Percentiles rank a stretch among this genome's conserved stretches.
Evolutionary conservation across 2,329 filamentous ascomycete genomes (phyloP).

Genomic region (Pseudogymnoascus sp.): DNA sequence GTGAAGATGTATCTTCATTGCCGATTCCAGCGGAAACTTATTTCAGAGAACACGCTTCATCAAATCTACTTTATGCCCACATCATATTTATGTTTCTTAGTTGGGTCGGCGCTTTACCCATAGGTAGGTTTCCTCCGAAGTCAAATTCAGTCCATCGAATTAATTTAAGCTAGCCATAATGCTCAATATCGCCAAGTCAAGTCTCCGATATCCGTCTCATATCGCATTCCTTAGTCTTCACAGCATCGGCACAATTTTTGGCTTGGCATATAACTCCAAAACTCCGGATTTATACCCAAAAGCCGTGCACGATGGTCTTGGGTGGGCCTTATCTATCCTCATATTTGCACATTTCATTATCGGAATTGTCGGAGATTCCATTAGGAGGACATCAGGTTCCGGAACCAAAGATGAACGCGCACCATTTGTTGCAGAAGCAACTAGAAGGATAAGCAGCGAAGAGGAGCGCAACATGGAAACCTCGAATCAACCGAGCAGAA

Average conservation of each 20-base stretch:
- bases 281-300: constrained; percentile 7
- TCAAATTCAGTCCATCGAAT: constrained; percentile 10
- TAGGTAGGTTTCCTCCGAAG: constrained; percentile 12
- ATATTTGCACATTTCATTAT: constrained; percentile 7
- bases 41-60: constrained; percentile 14
- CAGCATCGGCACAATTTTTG: constrained; percentile 1
- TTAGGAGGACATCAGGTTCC: background rate
- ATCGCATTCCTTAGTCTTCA: constrained; percentile 12
- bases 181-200: constrained; percentile 13
- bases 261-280: constrained; percentile 9
- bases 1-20: constrained; percentile 11
- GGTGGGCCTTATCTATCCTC: constrained; percentile 10
- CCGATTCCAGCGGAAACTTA: constrained; percentile 13
- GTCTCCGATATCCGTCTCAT: constrained; percentile 8
- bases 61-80: constrained; percentile 12
- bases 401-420: background rate
- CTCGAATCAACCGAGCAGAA: constrained; percentile 1
- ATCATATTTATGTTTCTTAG: constrained; percentile 13
- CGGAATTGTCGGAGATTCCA: constrained; percentile 7
- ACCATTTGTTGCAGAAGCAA: background rate
- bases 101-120: constrained; percentile 12
- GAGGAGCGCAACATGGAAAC: background rate
- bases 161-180: constrained; percentile 5
- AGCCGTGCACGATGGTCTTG: background rate
- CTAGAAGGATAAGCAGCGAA: background rate